A percentile compares a stretch with the other conserved stretches of the same genome.
phyloP scores from a whole-genome alignment of 371 early-diverging fungal species.

The Mortierella sp. region DNA sequence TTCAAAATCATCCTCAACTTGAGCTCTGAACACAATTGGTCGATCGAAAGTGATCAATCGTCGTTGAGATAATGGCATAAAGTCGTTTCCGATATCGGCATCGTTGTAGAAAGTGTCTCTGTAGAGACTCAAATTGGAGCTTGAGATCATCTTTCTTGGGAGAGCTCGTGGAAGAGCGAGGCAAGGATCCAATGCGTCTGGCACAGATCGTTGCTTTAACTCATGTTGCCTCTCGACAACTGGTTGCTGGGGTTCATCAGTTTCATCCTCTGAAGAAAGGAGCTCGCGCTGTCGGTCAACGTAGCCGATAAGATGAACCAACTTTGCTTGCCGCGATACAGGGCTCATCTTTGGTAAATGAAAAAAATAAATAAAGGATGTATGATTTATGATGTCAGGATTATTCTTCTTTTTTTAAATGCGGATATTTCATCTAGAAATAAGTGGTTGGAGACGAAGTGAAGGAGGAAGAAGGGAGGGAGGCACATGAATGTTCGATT shows the following conservation, averaged over 20 bases:
- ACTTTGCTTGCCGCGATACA: conserved; percentile 44
- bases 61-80: not conserved
- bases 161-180: conserved; percentile 53
- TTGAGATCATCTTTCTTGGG: conserved; percentile 16
- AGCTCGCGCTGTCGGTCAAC: conserved; percentile 49
- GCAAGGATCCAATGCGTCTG: conserved; percentile 37
- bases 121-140: not conserved
- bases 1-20: conserved; percentile 6
- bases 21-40: not conserved
- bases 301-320: conserved; percentile 43
- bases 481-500: conserved; percentile 4
- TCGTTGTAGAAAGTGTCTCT: conserved; percentile 23
- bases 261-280: conserved; percentile 25
- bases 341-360: conserved; percentile 31
- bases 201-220: conserved; percentile 2
- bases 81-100: not conserved
- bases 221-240: conserved; percentile 5
- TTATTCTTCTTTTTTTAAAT: no score
- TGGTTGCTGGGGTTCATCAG: not conserved
- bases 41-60: not conserved
- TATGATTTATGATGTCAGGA: no score
- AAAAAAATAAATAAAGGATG: conserved; percentile 1
- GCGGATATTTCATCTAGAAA: not conserved
- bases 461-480: not conserved
- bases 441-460: not conserved